Evolutionary conservation across 331 rosid genomes (phyloP).

Genomic region (Rhamnella rubrinervis): DNA sequence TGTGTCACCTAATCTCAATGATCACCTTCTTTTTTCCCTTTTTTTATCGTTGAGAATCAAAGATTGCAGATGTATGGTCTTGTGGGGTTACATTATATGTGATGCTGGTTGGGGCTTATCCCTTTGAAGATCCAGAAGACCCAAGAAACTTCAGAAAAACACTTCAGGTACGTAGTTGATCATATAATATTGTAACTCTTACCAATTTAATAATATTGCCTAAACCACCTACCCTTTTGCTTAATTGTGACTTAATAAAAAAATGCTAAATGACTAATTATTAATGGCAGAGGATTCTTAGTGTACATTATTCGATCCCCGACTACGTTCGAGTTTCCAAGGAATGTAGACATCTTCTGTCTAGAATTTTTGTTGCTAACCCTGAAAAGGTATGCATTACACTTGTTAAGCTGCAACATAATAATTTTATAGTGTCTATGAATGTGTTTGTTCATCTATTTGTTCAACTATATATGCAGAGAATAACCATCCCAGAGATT

Average conservation of each 20-base stretch:
- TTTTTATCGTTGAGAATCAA: constrained; percentile 32
- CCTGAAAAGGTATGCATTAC: constrained; percentile 66
- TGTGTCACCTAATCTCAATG: constrained; percentile 23
- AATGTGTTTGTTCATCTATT: background rate
- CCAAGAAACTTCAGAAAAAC: constrained; percentile 96
- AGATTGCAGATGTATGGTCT: constrained; percentile 99
- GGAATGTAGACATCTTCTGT: constrained; percentile 78
- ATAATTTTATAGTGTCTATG: background rate
- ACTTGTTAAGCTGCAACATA: background rate
- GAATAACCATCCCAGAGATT: constrained; percentile 86
- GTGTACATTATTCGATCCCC: constrained; percentile 85
- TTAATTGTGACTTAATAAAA: constrained; percentile 3
- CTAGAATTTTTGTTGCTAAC: constrained; percentile 75
- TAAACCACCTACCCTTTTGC: no score
- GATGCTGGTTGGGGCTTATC: constrained; percentile 98
- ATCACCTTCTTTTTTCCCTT: background rate
- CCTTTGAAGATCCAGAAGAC: constrained; percentile 95
- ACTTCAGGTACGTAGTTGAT: constrained; percentile 55
- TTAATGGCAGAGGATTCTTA: constrained; percentile 77
- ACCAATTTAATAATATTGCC: background rate
- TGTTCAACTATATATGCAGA: constrained; percentile 37
- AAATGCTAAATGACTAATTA: background rate
- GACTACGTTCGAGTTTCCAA: constrained; percentile 65
- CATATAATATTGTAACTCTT: background rate
- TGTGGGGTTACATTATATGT: constrained; percentile 99